Evolutionary conservation across 805 yeast species (phyloP), one percentile per base, ranked within the genome.

Genomic region (Pichia eremophila): DNA sequence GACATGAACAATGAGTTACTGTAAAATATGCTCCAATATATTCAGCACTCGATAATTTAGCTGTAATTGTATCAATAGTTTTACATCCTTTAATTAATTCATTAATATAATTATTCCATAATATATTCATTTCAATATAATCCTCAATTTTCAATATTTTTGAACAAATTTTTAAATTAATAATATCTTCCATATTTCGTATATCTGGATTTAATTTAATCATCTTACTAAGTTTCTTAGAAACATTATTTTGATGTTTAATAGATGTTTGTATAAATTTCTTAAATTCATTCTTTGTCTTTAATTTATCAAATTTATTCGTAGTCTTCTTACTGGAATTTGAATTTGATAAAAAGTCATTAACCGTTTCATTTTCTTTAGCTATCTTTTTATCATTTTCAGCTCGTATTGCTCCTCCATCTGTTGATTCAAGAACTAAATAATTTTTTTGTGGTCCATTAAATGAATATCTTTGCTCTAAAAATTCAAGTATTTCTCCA

Each of bases 21-120:
- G 70, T 71, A 14, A 88, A 48, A 39, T 63, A 61, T n/a, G 93
- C 77, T 4, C 97, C 96, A 55, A 83, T 83, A 64, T 76, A 84
- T 57, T 89, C 97, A 2, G 93, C 86, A 51, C 83, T 74, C 1
- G 91, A 74, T 39, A 89, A 65, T 54, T 82, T 79, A 7, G 77
- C 68, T 19, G 84, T 62, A 1, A 79, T 55, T 10, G 50, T 46
- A 48, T 40, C 57, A 46, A 63, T 49, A 35, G 60, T 59, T 14
- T 54, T 52, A 40, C 57, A 51, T 8, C 47, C 52, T 35, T 64
- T 72, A 9, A 85, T 54, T 5, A 86, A 64, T 40, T 79, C 83
- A 34, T 65, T 67, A 43, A 82, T 78, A 59, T 89, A 89, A 17
- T 66, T 66, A n/a, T 73, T 71, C 97, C 97, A 89, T 27, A 89